Conservation (phyloP, 83 land plant species). For the Picea mariana region DNA sequence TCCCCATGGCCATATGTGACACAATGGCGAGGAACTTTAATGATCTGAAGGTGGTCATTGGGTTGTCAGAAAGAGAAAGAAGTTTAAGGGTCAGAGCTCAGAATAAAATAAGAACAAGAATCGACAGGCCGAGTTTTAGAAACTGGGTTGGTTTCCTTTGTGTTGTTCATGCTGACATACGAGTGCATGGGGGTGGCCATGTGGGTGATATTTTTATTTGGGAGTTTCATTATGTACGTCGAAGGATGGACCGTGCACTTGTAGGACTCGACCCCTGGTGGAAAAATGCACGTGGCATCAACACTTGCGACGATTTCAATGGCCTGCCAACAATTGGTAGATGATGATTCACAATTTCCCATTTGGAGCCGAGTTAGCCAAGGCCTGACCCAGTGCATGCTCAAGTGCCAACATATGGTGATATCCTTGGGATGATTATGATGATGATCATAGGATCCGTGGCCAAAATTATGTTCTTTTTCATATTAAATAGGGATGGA, state of each 20-base stretch:
- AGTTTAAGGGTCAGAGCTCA: not conserved
- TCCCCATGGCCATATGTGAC: slow-evolving; percentile 55
- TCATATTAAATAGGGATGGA: too few species aligned
- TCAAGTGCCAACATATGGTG: slow-evolving; percentile 38
- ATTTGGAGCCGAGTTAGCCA: too few species aligned
- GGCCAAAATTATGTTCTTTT: slow-evolving; percentile 32
- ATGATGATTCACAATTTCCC: not conserved
- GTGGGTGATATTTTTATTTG: slow-evolving; percentile 25
- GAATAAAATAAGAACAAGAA: not conserved
- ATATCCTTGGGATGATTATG: slow-evolving; percentile 69
- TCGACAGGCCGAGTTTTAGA: slow-evolving; percentile 47
- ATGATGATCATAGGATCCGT: slow-evolving; percentile 64
- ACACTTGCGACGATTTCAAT: slow-evolving; percentile 6
- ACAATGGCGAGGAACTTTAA: slow-evolving; percentile 41
- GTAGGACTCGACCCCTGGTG: not conserved
- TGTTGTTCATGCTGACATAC: slow-evolving; percentile 53
- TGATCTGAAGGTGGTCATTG: slow-evolving; percentile 37
- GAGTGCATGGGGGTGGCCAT: slow-evolving; percentile 52
- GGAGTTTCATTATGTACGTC: slow-evolving; percentile 28
- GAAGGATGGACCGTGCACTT: not conserved
- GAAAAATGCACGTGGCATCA: not conserved
- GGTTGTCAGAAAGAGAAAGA: slow-evolving; percentile 8
- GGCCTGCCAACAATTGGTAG: not conserved
- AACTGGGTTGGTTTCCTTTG: slow-evolving; percentile 78
- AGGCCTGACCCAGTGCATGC: too few species aligned